phyloP scores from a whole-genome alignment of 257 asterid genomes.

The Primulina tabacum region DNA sequence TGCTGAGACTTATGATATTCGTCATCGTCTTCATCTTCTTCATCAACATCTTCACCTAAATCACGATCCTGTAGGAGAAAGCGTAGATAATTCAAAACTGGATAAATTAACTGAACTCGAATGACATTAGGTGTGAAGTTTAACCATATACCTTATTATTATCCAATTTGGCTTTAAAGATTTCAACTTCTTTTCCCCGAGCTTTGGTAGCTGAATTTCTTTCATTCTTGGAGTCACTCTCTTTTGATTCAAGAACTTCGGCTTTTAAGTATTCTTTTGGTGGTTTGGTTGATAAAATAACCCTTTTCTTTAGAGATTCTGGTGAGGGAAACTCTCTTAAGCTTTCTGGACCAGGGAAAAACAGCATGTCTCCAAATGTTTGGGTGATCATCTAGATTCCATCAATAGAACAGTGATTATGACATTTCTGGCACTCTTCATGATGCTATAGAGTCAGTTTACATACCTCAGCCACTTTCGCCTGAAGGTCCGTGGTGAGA shows the following conservation, averaged over 20 bases:
- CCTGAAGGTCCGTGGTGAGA: constrained; percentile 39
- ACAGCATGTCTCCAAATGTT: constrained; percentile 44
- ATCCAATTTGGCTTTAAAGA: constrained; percentile 18
- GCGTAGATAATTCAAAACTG: not conserved
- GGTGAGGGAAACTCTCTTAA: constrained; percentile 41
- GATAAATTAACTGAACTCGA: not conserved
- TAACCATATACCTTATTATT: constrained; percentile 23
- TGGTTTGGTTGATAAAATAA: constrained; percentile 45
- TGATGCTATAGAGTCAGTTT: not conserved
- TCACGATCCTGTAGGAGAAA: constrained; percentile 24
- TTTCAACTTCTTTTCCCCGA: constrained; percentile 30
- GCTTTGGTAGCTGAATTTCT: constrained; percentile 21
- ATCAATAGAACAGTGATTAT: constrained; percentile 5
- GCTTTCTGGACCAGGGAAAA: constrained; percentile 35
- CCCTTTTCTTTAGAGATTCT: constrained; percentile 30
- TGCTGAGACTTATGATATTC: constrained; percentile 26
- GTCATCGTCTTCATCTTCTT: constrained; percentile 27
- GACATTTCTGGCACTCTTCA: not conserved
- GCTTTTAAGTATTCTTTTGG: constrained; percentile 38
- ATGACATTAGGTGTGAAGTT: constrained; percentile 10
- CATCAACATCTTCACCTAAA: constrained; percentile 23
- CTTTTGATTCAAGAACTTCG: constrained; percentile 27
- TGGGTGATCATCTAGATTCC: constrained; percentile 38
- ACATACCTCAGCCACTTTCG: constrained; percentile 41
- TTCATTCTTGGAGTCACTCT: constrained; percentile 22